Evolutionary conservation across 169 alveolate genomes (phyloP).

Genomic region (Miamiensis avidus): DNA sequence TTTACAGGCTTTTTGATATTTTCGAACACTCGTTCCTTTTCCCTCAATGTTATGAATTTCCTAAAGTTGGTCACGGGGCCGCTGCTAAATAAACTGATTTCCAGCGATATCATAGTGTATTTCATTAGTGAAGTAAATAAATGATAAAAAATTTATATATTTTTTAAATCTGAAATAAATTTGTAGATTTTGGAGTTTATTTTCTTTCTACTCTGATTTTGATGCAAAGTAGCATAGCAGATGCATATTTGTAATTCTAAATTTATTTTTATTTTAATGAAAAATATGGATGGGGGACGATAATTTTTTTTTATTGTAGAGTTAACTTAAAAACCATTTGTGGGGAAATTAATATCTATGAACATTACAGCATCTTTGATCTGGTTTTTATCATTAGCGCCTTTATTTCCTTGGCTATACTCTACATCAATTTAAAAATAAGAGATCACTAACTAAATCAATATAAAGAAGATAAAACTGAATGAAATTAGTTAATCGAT

Average conservation of each 20-base stretch:
- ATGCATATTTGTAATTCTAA: conserved; percentile 16
- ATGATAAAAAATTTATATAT: no score
- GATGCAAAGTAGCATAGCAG: conserved; percentile 29
- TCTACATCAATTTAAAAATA: no score
- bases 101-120: conserved; percentile 29
- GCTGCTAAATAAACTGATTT: conserved; percentile 1
- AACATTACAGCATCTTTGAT: conserved; percentile 38
- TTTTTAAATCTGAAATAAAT: no score
- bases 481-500: not conserved
- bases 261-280: not conserved
- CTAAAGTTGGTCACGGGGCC: conserved; percentile 33
- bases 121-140: conserved; percentile 39
- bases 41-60: conserved; percentile 33
- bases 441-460: not conserved
- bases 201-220: conserved; percentile 37
- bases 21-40: conserved; percentile 39
- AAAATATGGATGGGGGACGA: not conserved
- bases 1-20: conserved; percentile 44
- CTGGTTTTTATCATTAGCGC: conserved; percentile 23
- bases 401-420: not conserved
- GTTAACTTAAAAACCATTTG: conserved; percentile 19
- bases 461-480: not conserved
- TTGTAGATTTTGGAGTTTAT: conserved; percentile 45
- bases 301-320: conserved; percentile 7
- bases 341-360: conserved; percentile 25